Base-by-base conservation (phyloP, 768 basidiomycete genomes). In the Asterophora parasitica region DNA sequence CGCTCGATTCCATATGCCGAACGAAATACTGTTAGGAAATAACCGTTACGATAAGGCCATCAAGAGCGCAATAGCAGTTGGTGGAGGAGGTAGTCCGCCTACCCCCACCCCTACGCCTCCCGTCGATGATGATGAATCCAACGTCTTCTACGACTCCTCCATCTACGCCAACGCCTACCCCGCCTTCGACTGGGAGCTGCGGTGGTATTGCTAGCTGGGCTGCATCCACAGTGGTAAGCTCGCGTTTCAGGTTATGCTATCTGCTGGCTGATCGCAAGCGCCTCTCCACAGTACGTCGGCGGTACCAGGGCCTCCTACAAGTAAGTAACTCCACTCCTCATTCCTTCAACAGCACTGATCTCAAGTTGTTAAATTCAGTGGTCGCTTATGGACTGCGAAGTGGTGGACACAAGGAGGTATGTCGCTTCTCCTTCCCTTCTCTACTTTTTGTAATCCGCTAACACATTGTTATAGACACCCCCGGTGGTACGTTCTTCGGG, bases 1-100 rank as follows among this genome's bases (percentile, higher is more conserved):
- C 20, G 12, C 33, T 31, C 12, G 36, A 4, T 10, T 30, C 11
- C 7, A 15, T 12, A 19, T 17, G 7, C 12, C 27, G 15, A 10
- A 31, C 13, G 30, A 27, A 32, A 15, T 38, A 27, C 31, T 36
- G 42, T 2, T 34, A 76, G 83, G 70, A 19, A 85, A 86, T 55
- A 64, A 70, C 48, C 74, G 77, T 33, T 85, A 74, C 53, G 81
- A 83, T 55, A 56, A 73, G n/a, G 76, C 72, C 4, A 77, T 83
- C 52, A 85, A 86, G 64, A 72, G 74, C 42, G 72, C 77, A n/a
- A 65, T 85, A 23, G 60, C 61, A 7, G 74, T 74, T 11, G 75
- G 77, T 32, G 79, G 81, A 23, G 23, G 23, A 23, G 23, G 19
- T 28, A 6, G n/a, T 6, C 23, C n/a, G 33, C 46, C 31, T 9